Evolutionary conservation across 2,329 filamentous ascomycete species (phyloP).

Genomic region (Juglanconis juglandina): DNA sequence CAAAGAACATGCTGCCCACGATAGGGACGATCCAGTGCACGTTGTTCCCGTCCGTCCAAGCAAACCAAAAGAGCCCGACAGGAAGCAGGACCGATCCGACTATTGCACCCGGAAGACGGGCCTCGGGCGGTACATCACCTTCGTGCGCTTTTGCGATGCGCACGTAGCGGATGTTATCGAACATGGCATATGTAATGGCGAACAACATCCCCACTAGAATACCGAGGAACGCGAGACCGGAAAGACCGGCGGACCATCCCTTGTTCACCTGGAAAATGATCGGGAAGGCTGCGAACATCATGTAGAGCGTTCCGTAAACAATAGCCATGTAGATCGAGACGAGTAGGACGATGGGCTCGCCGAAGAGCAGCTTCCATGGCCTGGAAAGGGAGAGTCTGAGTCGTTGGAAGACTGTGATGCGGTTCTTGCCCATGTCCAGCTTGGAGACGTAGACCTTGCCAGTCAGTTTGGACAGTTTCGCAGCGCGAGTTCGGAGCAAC

Average conservation of each 20-base stretch:
- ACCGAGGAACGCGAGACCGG: conserved; percentile 65
- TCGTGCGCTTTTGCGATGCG: conserved; percentile 39
- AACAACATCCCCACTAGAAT: conserved; percentile 64
- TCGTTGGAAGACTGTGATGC: conserved; percentile 44
- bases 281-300: conserved; percentile 57
- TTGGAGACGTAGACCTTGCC: conserved; percentile 56
- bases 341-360: conserved; percentile 51
- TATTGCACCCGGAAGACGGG: conserved; percentile 59
- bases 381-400: conserved; percentile 58
- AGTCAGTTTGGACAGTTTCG: conserved; percentile 47
- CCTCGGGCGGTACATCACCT: conserved; percentile 63
- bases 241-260: conserved; percentile 57
- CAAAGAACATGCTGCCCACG: conserved; percentile 31
- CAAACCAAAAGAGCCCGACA: conserved; percentile 64
- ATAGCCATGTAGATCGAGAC: conserved; percentile 18
- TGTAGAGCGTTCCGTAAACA: conserved; percentile 23
- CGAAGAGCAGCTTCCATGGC: conserved; percentile 67
- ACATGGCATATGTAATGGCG: conserved; percentile 53
- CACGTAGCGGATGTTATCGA: conserved; percentile 53
- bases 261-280: conserved; percentile 63
- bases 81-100: conserved; percentile 62
- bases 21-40: conserved; percentile 50
- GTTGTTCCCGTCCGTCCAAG: conserved; percentile 58
- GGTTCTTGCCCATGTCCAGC: conserved; percentile 37
- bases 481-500: conserved; percentile 51